These are phyloP conservation scores for Rhodamnia argentea DNA, from an alignment of 345 rosid genomes.

Conservation along the genomic window DNA sequence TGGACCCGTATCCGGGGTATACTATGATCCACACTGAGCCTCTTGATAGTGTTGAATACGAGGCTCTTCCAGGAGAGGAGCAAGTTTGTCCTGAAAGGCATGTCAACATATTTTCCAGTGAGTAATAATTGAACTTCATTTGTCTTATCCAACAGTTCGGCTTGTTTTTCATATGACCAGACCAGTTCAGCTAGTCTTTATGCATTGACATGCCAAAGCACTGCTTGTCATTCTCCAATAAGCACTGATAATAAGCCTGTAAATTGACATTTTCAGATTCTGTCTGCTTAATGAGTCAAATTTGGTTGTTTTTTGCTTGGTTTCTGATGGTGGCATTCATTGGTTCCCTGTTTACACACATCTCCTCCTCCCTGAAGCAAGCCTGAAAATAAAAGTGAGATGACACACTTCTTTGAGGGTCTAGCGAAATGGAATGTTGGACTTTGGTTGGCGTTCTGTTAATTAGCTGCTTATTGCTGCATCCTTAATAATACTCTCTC, in stretches of 20 bases:
- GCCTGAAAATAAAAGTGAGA: neutral
- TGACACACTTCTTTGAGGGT: neutral
- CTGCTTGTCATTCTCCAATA: neutral
- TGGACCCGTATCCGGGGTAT: slow-evolving; percentile 70
- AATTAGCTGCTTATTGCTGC: neutral
- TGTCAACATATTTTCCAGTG: slow-evolving; percentile 67
- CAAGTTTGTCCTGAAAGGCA: slow-evolving; percentile 72
- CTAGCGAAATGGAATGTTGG: neutral
- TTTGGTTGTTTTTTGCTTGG: neutral
- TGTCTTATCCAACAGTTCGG: neutral
- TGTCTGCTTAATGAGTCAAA: neutral
- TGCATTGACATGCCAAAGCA: neutral
- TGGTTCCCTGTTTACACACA: neutral
- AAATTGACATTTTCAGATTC: neutral
- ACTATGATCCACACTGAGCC: slow-evolving; percentile 29
- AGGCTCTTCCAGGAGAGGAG: slow-evolving; percentile 69
- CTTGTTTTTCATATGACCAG: neutral
- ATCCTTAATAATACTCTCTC: neutral
- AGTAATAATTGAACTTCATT: slow-evolving; percentile 5
- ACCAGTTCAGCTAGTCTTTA: neutral
- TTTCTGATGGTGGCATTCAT: neutral
- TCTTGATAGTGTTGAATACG: slow-evolving; percentile 48
- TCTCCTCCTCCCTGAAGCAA: neutral
- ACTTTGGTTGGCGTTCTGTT: neutral
- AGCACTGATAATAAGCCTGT: neutral